Conservation (phyloP, 495 filamentous ascomycete genomes). For the Tuber calosporum region DNA sequence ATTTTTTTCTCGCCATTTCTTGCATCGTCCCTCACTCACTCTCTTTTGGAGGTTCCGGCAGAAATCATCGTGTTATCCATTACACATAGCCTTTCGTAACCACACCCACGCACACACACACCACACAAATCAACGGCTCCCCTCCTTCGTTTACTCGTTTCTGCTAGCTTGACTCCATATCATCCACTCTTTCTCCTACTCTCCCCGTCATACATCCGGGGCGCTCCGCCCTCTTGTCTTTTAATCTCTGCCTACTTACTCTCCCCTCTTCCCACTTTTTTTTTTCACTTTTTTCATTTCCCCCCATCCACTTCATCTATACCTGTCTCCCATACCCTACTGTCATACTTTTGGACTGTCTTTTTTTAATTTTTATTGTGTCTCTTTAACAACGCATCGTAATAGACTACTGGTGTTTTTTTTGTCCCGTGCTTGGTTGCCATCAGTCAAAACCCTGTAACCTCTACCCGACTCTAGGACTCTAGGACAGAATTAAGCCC, state of each 20-base stretch:
- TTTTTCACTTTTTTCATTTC: neutral
- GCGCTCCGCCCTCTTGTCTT: neutral
- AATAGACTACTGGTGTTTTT: neutral
- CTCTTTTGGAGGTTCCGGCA: neutral
- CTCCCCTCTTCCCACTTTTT: slow-evolving; percentile 1
- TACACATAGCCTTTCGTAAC: slow-evolving; percentile 1
- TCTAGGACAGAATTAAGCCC: neutral
- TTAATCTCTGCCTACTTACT: neutral
- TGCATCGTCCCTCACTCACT: neutral
- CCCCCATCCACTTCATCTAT: neutral
- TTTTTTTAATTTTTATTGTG: neutral
- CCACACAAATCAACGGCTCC: slow-evolving; percentile 2
- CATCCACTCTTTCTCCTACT: slow-evolving; percentile 1
- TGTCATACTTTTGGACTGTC: neutral
- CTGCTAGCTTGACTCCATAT: slow-evolving; percentile 1
- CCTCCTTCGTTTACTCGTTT: slow-evolving; percentile 3
- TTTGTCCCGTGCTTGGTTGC: slow-evolving; percentile 1
- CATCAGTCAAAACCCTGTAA: neutral
- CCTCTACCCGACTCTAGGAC: neutral
- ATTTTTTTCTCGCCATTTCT: neutral
- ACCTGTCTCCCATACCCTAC: neutral
- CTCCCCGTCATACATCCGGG: slow-evolving; percentile 1
- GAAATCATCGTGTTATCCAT: slow-evolving; percentile 4
- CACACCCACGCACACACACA: neutral
- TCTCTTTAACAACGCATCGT: neutral